Percentiles rank a stretch among this genome's conserved stretches.
Evolutionary conservation across 2,329 filamentous ascomycete genomes (phyloP).

Genomic region (Aspergillus phoenicis): DNA sequence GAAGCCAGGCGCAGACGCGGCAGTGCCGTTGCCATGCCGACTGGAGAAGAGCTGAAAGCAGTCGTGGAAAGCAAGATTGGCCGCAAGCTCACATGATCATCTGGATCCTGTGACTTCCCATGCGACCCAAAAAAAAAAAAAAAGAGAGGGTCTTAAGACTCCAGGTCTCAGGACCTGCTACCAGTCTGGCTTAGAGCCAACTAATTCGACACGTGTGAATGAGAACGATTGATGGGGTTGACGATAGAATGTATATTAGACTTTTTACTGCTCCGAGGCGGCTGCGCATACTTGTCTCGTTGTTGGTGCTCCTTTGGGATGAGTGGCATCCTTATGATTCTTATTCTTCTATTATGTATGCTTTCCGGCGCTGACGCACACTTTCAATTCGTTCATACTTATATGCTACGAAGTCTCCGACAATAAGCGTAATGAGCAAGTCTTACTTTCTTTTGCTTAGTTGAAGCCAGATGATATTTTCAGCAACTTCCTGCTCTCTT

Average conservation of each 20-base stretch:
- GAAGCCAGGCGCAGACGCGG: constrained; percentile 59
- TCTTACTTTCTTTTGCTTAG: too few species aligned
- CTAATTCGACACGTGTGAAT: not conserved
- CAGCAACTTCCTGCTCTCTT: too few species aligned
- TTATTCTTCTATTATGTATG: too few species aligned
- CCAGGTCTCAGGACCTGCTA: not conserved
- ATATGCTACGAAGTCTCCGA: too few species aligned
- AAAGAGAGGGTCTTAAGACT: not conserved
- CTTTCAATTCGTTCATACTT: too few species aligned
- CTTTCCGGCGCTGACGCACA: too few species aligned
- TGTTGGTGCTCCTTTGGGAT: too few species aligned
- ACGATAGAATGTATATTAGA: constrained; percentile 3
- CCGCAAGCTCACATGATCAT: constrained; percentile 41
- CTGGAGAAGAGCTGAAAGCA: constrained; percentile 54
- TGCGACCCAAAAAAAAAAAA: not conserved
- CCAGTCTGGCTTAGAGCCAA: not conserved
- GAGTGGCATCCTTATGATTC: too few species aligned
- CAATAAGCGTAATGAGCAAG: too few species aligned
- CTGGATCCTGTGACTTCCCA: not conserved
- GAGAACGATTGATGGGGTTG: not conserved
- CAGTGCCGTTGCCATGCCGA: constrained; percentile 47
- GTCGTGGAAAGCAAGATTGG: constrained; percentile 56
- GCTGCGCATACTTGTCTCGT: not conserved
- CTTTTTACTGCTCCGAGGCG: not conserved
- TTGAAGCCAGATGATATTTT: too few species aligned